Evolutionary conservation across 306 rosid species (phyloP).

Genomic region (Bauhinia variegata): DNA sequence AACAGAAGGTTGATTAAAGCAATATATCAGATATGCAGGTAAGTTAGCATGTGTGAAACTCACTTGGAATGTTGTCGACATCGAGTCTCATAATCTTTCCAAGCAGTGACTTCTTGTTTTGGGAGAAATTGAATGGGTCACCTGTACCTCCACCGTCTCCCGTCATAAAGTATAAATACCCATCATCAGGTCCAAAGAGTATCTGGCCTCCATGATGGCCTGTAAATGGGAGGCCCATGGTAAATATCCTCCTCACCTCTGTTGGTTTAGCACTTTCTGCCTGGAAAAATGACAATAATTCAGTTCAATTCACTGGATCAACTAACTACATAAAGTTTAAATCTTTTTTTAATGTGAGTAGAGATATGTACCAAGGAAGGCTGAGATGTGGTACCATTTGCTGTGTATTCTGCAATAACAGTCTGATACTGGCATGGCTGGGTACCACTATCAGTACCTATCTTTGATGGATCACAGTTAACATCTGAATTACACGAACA

Average conservation of each 20-base stretch:
- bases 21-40: not conserved
- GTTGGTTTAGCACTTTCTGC: constrained; percentile 79
- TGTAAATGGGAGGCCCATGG: constrained; percentile 90
- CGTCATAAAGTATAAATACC: constrained; percentile 84
- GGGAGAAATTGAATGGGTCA: constrained; percentile 86
- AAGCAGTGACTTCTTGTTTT: constrained; percentile 94
- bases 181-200: constrained; percentile 88
- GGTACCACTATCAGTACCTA: constrained; percentile 61
- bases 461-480: constrained; percentile 88
- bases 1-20: not conserved
- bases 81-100: constrained; percentile 97
- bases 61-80: constrained; percentile 74
- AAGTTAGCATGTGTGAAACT: constrained; percentile 35
- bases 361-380: constrained; percentile 70
- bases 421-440: constrained; percentile 88
- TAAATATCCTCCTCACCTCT: constrained; percentile 92
- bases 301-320: constrained; percentile 16
- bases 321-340: not conserved
- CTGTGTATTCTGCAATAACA: constrained; percentile 80
- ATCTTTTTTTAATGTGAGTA: constrained; percentile 1
- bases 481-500: constrained; percentile 94
- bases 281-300: constrained; percentile 48
- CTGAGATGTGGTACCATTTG: constrained; percentile 62
- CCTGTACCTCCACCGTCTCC: constrained; percentile 87
- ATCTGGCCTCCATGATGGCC: constrained; percentile 89